Evolutionary conservation across 176 grass and related monocot species (phyloP), one percentile per base, ranked within the genome.

Genomic region (bread wheat (Triticum aestivum)): DNA sequence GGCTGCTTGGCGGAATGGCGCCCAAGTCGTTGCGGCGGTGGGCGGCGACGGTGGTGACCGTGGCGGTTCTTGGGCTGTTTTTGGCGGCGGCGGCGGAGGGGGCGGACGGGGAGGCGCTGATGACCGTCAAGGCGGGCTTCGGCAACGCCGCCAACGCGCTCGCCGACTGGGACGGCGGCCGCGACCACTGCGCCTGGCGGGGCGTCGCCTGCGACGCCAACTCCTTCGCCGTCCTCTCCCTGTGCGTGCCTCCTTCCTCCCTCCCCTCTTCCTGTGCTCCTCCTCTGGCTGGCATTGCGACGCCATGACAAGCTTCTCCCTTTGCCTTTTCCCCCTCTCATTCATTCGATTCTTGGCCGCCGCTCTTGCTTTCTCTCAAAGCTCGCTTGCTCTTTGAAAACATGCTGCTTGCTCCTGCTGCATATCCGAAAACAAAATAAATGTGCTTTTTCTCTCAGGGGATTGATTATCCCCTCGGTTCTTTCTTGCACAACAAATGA

Each of bases 171-270:
- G 90, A 83, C 65, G 91, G 84, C 66, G 83, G 65, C 27, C 58
- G 67, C 67, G 91, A 91, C 85, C 92, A 99, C 89, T 99, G 97
- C 90, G 88, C 90, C 29, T 99, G 97, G 97, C 86, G 94, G 42
- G 97, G 97, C 1, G 97, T 99, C 86, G 24, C 87, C 75, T 99
- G 97, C 89, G 92, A 96, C 89, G 85, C 77, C 86, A 79, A 87
- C 79, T 94, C 94, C 80, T 86, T 89, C 79, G 83, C 89, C 81
- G 90, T 99, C 32, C 69, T 89, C 61, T 84, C 84, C 27, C 77
- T 99, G 97, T 99, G 82, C 71, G 84, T 86, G 6, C 29, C 45
- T 75, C 20, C 26, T 3, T 2, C 5, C 13, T 7, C 45, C 45
- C 54, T 52, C 66, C 1, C 29, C 3, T 61, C 30, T 64, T 62